Percentiles rank a stretch among this genome's conserved stretches.
Evolutionary conservation across 345 rosid species (phyloP).

Genomic region (Brassica incana): DNA sequence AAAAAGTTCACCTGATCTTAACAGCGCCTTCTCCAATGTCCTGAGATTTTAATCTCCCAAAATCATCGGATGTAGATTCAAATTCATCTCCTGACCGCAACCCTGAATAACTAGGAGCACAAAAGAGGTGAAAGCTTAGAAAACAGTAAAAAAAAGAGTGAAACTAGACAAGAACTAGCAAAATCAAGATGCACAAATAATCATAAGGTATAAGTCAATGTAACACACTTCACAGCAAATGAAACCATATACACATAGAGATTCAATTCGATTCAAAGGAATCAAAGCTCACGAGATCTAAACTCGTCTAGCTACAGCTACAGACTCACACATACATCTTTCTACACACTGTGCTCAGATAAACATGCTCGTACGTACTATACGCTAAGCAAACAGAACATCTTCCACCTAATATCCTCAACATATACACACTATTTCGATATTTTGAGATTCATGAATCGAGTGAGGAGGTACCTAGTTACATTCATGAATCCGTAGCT

Average conservation of each 20-base stretch:
- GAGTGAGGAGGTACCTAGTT: slow-evolving; percentile 58
- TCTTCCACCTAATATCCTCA: background rate
- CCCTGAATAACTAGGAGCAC: slow-evolving; percentile 63
- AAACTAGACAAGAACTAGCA: background rate
- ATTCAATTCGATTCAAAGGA: background rate
- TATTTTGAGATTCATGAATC: background rate
- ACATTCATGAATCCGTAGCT: slow-evolving; percentile 93
- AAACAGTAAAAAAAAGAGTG: background rate
- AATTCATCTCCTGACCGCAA: slow-evolving; percentile 50
- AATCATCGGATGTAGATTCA: slow-evolving; percentile 44
- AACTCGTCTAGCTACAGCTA: background rate
- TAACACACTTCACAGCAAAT: background rate
- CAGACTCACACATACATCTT: background rate
- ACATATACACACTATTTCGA: background rate
- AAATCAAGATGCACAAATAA: background rate
- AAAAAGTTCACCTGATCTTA: slow-evolving; percentile 65
- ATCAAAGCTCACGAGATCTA: background rate
- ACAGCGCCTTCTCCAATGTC: slow-evolving; percentile 89
- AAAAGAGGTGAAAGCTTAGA: slow-evolving; percentile 16
- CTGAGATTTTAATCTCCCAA: slow-evolving; percentile 62
- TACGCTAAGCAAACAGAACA: background rate
- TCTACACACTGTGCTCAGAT: background rate
- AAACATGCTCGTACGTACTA: background rate
- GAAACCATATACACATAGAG: slow-evolving; percentile 8
- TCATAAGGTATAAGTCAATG: background rate